These are phyloP conservation scores for Lepidium africanum DNA, from an alignment of 345 rosid species.

Conservation along the genomic window DNA sequence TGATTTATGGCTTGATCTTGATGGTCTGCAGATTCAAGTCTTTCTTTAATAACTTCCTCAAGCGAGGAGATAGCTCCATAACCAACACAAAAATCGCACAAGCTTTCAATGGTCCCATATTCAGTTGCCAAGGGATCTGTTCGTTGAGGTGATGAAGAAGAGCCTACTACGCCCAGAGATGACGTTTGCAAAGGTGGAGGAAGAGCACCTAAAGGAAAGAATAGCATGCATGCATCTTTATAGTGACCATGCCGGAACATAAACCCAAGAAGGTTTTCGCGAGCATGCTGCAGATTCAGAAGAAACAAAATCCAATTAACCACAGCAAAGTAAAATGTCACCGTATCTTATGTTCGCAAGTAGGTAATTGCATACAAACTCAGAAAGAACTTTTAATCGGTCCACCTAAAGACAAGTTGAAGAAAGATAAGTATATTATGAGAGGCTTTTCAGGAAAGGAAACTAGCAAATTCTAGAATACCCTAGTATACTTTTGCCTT, in stretches of 20 bases:
- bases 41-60: constrained; percentile 68
- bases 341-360: not conserved
- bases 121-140: constrained; percentile 85
- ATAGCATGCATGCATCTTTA: constrained; percentile 70
- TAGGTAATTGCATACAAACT: constrained; percentile 1
- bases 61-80: constrained; percentile 78
- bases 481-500: constrained; percentile 23
- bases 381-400: not conserved
- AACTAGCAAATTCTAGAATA: constrained; percentile 2
- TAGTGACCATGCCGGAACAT: constrained; percentile 89
- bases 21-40: constrained; percentile 51
- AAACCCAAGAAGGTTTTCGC: constrained; percentile 75
- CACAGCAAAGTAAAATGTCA: not conserved
- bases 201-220: constrained; percentile 71
- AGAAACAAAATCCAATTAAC: not conserved
- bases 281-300: constrained; percentile 68
- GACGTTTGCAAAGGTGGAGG: constrained; percentile 73
- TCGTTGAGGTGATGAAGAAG: constrained; percentile 85
- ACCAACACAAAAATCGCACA: constrained; percentile 73
- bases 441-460: not conserved
- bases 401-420: not conserved
- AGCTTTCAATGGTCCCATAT: constrained; percentile 82
- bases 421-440: not conserved
- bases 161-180: constrained; percentile 41
- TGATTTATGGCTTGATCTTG: constrained; percentile 57